These are phyloP conservation scores for Dillenia turbinata DNA, from an alignment of 164 flowering plant genomes.

Conservation along the genomic window DNA sequence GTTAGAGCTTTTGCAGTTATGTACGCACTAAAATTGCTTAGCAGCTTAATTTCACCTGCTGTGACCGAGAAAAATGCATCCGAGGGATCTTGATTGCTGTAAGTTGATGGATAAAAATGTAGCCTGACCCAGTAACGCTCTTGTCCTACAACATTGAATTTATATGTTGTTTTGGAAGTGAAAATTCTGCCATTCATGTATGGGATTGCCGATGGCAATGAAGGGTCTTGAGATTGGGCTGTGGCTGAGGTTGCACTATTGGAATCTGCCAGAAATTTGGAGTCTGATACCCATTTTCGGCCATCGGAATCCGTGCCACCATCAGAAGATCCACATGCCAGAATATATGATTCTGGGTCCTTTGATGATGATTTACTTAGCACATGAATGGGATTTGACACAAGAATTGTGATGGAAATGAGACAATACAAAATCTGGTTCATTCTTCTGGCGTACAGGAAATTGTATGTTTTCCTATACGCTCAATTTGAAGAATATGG, in stretches of 20 bases:
- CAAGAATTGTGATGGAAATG: conserved; percentile 8
- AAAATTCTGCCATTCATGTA: conserved; percentile 66
- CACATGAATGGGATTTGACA: conserved; percentile 4
- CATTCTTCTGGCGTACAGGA: no score
- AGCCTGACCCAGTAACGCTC: conserved; percentile 45
- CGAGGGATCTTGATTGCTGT: conserved; percentile 27
- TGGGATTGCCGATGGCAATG: conserved; percentile 60
- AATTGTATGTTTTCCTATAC: no score
- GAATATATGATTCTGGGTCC: conserved; percentile 14
- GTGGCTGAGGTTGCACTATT: conserved; percentile 18
- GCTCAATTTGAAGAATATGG: no score
- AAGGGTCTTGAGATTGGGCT: conserved; percentile 55
- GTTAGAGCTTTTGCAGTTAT: conserved; percentile 67
- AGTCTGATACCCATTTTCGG: conserved; percentile 45
- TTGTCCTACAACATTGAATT: conserved; percentile 24
- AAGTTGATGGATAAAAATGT: conserved; percentile 71
- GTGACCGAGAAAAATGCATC: conserved; percentile 46
- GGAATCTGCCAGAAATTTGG: conserved; percentile 26
- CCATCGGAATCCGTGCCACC: conserved; percentile 40
- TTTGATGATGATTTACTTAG: conserved; percentile 1
- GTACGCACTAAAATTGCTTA: conserved; percentile 72
- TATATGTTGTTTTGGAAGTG: conserved; percentile 34
- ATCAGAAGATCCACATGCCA: conserved; percentile 43
- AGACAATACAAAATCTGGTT: conserved; percentile 19
- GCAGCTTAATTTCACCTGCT: conserved; percentile 38